Base-by-base conservation (phyloP, 2,329 filamentous ascomycete species). In the Alternaria arbusti region DNA sequence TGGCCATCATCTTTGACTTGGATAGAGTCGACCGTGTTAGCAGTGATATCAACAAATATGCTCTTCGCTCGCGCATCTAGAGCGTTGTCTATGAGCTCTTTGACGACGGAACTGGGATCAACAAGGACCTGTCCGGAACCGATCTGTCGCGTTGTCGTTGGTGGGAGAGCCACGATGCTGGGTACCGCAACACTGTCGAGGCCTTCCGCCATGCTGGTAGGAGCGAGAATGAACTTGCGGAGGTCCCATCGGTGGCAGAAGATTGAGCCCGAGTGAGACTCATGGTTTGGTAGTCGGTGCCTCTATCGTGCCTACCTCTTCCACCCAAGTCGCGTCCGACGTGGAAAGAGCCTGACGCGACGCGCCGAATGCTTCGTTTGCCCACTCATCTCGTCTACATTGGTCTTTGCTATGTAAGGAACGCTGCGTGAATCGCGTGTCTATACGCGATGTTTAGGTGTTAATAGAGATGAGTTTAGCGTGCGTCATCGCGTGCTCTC, bases 51-150 rank as follows among this genome's bases (percentile, higher is more conserved):
- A 23, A 94, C 81, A 56, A 91, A 87, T 61, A 95, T 82, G 2
- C 85, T 85, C 2, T 86, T 90, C 12, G 91, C 90, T 56, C 85
- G 83, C 8, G 91, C 90, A 77, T 95, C 91, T 20, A 94, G 85
- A 46, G 91, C 85, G 77, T 95, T 94, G 70, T 94, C 92, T 30
- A 94, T 78, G 5, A 94, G 87, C 78, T 94, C 92, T 74, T 94
- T 94, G 70, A 93, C 86, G 3, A 92, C 80, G 11, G 86, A 85
- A 12, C 83, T 80, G 0, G 91, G 85, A 8, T 87, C 86, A 6
- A 85, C 83, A 54, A 94, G 84, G 49, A 85, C 84, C 68, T 89
- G 83, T 3, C 87, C 83, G 8, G 90, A 88, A 36, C 88, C 86
- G 7, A 94, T 82, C 11, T 87, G 84, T 50, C 85, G 84, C 22